phyloP scores from a whole-genome alignment of 371 early-diverging fungal species.

The Lichtheimia ornata region DNA sequence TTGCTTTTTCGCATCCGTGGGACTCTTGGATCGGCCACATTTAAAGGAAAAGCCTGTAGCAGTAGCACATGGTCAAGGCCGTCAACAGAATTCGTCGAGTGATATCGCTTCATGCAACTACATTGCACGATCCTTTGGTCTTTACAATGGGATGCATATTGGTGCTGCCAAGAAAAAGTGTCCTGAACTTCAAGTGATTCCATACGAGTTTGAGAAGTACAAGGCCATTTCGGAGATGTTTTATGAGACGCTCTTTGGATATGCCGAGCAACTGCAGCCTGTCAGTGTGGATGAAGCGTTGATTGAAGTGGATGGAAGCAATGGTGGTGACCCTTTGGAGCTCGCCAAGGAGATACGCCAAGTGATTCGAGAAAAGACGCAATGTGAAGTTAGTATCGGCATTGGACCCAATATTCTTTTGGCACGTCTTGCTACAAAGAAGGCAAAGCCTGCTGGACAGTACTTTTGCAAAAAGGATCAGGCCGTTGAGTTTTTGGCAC shows the following conservation, averaged over 20 bases:
- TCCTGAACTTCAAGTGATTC: conserved; percentile 62
- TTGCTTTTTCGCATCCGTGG: conserved; percentile 90
- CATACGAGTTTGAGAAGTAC: conserved; percentile 85
- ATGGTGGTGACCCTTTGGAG: conserved; percentile 3
- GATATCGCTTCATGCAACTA: conserved; percentile 79
- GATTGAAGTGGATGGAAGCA: conserved; percentile 61
- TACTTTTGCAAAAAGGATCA: conserved; percentile 38
- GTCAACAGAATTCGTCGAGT: conserved; percentile 34
- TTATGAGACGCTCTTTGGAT: conserved; percentile 65
- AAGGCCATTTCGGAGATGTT: conserved; percentile 64
- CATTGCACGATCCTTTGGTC: conserved; percentile 68
- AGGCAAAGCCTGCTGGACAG: conserved; percentile 83
- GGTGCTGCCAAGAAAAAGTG: conserved; percentile 62
- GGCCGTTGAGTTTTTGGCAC: conserved; percentile 41
- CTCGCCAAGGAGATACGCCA: conserved; percentile 29
- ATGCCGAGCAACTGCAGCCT: conserved; percentile 76
- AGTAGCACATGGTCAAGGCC: conserved; percentile 40
- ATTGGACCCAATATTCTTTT: conserved; percentile 74
- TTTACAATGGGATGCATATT: conserved; percentile 73
- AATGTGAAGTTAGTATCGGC: conserved; percentile 76
- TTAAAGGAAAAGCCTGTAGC: conserved; percentile 61
- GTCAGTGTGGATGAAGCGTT: conserved; percentile 83
- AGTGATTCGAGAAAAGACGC: conserved; percentile 56
- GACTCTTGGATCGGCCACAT: conserved; percentile 69
- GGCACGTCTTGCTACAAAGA: conserved; percentile 77